phyloP scores from a whole-genome alignment of 2,329 filamentous ascomycete species.

The Metarhizium anisopliae region DNA sequence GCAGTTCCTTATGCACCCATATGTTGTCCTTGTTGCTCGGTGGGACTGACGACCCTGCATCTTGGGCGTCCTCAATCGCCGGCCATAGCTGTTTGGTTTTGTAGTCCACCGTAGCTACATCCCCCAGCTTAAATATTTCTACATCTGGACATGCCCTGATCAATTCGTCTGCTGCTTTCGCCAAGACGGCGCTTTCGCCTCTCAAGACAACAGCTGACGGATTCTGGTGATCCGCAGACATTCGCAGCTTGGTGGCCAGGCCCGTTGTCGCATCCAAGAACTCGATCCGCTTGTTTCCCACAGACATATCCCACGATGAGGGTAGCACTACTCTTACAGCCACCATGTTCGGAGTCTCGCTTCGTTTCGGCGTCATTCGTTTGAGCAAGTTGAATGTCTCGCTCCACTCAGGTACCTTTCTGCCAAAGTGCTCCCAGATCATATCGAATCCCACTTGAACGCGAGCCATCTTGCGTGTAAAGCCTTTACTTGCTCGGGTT shows the following conservation, averaged over 20 bases:
- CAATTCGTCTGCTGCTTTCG: conserved; percentile 25
- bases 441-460: conserved; percentile 28
- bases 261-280: conserved; percentile 26
- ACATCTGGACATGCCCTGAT: conserved; percentile 20
- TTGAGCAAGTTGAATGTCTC: conserved; percentile 28
- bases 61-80: conserved; percentile 18
- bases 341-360: conserved; percentile 22
- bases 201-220: conserved; percentile 24
- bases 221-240: conserved; percentile 22
- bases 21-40: conserved; percentile 17
- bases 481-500: conserved; percentile 13
- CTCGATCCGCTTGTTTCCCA: conserved; percentile 23
- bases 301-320: conserved; percentile 22
- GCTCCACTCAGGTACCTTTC: conserved; percentile 29
- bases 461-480: conserved; percentile 16
- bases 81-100: conserved; percentile 27
- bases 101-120: conserved; percentile 25
- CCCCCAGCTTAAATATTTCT: conserved; percentile 27
- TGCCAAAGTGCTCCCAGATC: conserved; percentile 20
- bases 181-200: conserved; percentile 20
- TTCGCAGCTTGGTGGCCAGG: conserved; percentile 21
- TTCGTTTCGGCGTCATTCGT: conserved; percentile 24
- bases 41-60: conserved; percentile 15
- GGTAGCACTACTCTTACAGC: conserved; percentile 28
- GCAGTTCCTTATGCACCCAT: conserved; percentile 26